These are phyloP conservation scores for Fabrea salina DNA, from an alignment of 169 alveolate species.

Conservation along the genomic window DNA sequence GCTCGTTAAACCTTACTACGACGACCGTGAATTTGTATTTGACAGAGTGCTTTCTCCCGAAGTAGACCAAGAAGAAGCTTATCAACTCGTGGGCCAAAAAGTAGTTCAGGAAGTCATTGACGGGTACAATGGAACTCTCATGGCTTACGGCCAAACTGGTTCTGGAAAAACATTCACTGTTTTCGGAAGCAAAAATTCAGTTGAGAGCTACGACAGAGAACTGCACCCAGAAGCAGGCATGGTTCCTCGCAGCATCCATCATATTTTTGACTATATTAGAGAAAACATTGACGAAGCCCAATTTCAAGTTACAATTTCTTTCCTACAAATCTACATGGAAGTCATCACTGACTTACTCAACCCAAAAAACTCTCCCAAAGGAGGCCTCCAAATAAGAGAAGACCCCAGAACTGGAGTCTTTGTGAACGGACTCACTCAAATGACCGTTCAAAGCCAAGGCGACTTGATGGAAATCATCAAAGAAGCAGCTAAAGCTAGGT, in stretches of 20 bases:
- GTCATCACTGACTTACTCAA: slow-evolving; percentile 64
- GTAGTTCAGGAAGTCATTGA: slow-evolving; percentile 64
- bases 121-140: slow-evolving; percentile 72
- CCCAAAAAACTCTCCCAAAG: slow-evolving; percentile 6
- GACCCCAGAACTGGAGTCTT: slow-evolving; percentile 79
- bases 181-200: too few relatives aligned
- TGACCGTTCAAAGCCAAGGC: slow-evolving; percentile 48
- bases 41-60: slow-evolving; percentile 31
- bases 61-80: neutral
- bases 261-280: slow-evolving; percentile 61
- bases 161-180: slow-evolving; percentile 76
- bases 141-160: slow-evolving; percentile 82
- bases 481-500: slow-evolving; percentile 61
- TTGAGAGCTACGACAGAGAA: slow-evolving; percentile 35
- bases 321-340: slow-evolving; percentile 74
- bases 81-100: slow-evolving; percentile 6
- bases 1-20: slow-evolving; percentile 18
- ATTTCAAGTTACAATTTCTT: slow-evolving; percentile 69
- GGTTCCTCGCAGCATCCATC: slow-evolving; percentile 67
- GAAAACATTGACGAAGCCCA: slow-evolving; percentile 65
- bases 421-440: slow-evolving; percentile 64
- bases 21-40: slow-evolving; percentile 21
- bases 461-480: slow-evolving; percentile 55
- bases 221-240: slow-evolving; percentile 54
- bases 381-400: slow-evolving; percentile 64